Conservation (phyloP, 176 grass and related monocot genomes). For the Musa beccarii region DNA sequence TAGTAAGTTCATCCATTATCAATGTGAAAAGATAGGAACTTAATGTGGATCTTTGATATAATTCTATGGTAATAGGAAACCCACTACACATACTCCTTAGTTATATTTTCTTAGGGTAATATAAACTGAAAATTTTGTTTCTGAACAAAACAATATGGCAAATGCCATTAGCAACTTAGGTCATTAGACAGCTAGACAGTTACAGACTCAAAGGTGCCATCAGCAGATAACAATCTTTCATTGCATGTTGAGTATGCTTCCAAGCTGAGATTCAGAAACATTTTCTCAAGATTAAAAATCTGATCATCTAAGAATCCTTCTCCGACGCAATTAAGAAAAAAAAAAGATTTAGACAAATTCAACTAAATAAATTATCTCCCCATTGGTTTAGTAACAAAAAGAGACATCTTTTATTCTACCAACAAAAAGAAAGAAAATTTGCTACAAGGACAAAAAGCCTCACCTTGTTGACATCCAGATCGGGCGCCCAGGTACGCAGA, state of each 20-base stretch:
- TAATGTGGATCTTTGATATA: too few species aligned
- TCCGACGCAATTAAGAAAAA: not conserved
- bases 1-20: too few species aligned
- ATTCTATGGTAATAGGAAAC: too few species aligned
- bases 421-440: not conserved
- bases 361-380: not conserved
- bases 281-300: not conserved
- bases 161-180: not conserved
- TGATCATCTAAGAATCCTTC: not conserved
- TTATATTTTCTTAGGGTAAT: too few species aligned
- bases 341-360: not conserved
- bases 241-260: too few species aligned
- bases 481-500: constrained; percentile 51
- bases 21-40: too few species aligned
- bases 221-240: too few species aligned
- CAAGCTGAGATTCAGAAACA: not conserved
- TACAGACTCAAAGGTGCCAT: too few species aligned
- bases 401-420: not conserved
- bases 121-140: not conserved
- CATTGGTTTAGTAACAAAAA: not conserved
- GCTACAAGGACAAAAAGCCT: not conserved
- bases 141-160: too few species aligned
- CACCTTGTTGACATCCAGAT: constrained; percentile 77
- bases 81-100: too few species aligned
- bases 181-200: too few species aligned